Evolutionary conservation across 2,329 filamentous ascomycete species (phyloP).

Genomic region (Scedosporium apiospermum): DNA sequence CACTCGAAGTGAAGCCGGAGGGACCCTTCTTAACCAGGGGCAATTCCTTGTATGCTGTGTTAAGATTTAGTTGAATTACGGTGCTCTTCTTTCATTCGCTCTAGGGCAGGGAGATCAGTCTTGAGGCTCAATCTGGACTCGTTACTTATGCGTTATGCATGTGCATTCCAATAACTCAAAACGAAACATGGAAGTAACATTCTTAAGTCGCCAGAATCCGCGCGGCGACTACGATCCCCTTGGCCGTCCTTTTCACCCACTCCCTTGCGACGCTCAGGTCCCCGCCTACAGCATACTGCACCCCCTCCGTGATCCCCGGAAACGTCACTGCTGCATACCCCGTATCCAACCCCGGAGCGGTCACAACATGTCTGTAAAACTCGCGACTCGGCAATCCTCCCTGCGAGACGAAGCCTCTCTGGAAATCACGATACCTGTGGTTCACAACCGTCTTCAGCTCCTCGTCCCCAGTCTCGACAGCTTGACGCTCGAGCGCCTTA

Average conservation of each 20-base stretch:
- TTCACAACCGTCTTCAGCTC: constrained; percentile 28
- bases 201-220: constrained; percentile 22
- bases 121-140: no score
- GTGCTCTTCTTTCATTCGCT: no score
- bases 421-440: constrained; percentile 37
- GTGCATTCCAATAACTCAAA: no score
- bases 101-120: no score
- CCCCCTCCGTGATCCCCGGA: constrained; percentile 57
- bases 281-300: constrained; percentile 34
- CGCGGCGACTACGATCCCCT: constrained; percentile 22
- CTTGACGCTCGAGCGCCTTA: constrained; percentile 21
- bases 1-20: no score
- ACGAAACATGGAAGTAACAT: no score
- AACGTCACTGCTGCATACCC: constrained; percentile 31
- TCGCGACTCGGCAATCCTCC: constrained; percentile 34
- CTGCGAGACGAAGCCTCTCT: constrained; percentile 37
- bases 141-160: no score
- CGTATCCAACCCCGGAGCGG: constrained; percentile 37
- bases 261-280: constrained; percentile 10
- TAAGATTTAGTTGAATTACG: no score
- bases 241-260: constrained; percentile 25
- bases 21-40: no score
- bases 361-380: constrained; percentile 36
- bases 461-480: constrained; percentile 17
- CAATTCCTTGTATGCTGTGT: no score